Percentiles rank a stretch among this genome's conserved stretches.
phyloP scores from a whole-genome alignment of 2,329 filamentous ascomycete species.

The Nothophoma quercina region DNA sequence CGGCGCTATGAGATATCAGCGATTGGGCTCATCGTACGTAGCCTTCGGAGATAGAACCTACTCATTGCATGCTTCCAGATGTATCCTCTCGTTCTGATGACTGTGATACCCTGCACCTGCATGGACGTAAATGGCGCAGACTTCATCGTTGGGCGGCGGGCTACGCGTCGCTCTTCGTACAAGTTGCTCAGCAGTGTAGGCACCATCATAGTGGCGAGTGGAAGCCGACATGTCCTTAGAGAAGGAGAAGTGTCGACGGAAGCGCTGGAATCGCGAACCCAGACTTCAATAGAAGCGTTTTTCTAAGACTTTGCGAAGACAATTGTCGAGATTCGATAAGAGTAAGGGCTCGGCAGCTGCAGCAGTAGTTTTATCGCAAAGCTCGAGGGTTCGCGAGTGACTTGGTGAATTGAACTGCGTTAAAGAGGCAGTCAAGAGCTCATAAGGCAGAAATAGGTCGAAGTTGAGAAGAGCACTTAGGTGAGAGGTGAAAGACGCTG shows the following conservation, averaged over 20 bases:
- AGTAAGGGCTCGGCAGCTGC: too few species aligned
- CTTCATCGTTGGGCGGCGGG: conserved; percentile 52
- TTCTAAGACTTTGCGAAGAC: neutral
- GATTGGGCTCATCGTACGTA: too few species aligned
- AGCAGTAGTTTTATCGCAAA: neutral
- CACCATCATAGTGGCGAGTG: conserved; percentile 33
- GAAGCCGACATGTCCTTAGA: conserved; percentile 38
- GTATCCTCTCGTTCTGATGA: conserved; percentile 80
- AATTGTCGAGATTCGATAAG: too few species aligned
- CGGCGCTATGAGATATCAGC: conserved; percentile 66
- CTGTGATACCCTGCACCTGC: conserved; percentile 96
- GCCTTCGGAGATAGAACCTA: conserved; percentile 57
- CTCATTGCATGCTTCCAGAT: conserved; percentile 88
- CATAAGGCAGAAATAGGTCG: conserved; percentile 14
- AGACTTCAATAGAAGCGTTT: neutral
- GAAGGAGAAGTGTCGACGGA: conserved; percentile 36
- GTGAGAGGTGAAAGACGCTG: conserved; percentile 12
- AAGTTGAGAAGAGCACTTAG: conserved; percentile 12
- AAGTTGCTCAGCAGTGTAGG: conserved; percentile 27
- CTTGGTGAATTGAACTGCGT: neutral
- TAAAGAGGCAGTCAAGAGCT: conserved; percentile 11
- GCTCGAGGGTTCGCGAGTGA: neutral
- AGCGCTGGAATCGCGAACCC: conserved; percentile 31
- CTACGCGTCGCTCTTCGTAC: conserved; percentile 51
- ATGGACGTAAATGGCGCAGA: conserved; percentile 89